Evolutionary conservation across 345 rosid species (phyloP).

Genomic region (Fremontodendron californicum): DNA sequence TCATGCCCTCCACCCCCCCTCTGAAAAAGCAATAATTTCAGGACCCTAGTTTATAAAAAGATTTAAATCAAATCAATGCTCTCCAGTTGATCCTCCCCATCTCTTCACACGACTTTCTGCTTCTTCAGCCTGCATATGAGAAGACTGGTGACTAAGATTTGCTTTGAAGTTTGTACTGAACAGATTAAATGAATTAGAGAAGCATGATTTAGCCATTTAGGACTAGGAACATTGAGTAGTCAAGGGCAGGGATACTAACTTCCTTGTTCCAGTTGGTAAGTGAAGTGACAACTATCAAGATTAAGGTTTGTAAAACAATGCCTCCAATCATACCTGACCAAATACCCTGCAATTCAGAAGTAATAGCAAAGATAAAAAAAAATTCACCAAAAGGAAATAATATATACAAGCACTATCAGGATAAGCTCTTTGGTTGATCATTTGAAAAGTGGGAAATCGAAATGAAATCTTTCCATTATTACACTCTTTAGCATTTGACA

Average conservation of each 20-base stretch:
- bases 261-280: conserved; percentile 75
- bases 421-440: no score
- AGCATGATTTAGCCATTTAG: no score
- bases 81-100: conserved; percentile 70
- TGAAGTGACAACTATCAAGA: conserved; percentile 56
- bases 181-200: not conserved
- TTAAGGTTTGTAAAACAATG: conserved; percentile 63
- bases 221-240: no score
- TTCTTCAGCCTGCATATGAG: conserved; percentile 54
- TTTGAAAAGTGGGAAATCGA: no score
- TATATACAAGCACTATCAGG: no score
- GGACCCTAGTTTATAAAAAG: no score
- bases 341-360: conserved; percentile 56
- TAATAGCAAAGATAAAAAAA: not conserved
- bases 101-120: conserved; percentile 64
- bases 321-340: conserved; percentile 98
- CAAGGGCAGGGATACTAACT: conserved; percentile 43
- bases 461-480: no score
- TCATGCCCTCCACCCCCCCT: no score
- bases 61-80: conserved; percentile 15
- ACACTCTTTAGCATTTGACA: no score
- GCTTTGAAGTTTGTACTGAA: not conserved
- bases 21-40: no score
- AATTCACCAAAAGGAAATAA: no score
- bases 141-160: conserved; percentile 3